Base-by-base conservation (phyloP, 192 early-diverging fungal genomes). In the Backusella tarrabulga region DNA sequence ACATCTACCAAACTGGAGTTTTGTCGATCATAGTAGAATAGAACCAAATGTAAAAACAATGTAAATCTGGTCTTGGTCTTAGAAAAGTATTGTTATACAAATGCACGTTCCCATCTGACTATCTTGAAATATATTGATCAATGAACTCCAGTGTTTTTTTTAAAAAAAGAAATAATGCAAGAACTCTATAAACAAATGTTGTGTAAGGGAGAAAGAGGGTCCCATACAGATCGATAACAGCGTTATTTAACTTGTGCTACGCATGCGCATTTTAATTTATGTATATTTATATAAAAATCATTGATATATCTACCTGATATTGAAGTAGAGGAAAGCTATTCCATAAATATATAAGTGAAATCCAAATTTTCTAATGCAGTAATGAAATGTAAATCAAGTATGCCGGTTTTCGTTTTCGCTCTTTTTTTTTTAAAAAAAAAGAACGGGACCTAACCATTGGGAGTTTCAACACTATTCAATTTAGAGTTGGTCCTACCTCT, bases 391-490 rank as follows among this genome's bases (percentile, higher is more conserved):
- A 54, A 54, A 54, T n/a, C 14, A 21, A 21, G 50, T n/a, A n/a
- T 54, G n/a, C n/a, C 6, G 1, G 5, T 52, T 19, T 52, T n/a
- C 19, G 3, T n/a, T 54, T 54, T 54, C 50, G 6, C 21, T 54
- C 8, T 17, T 8, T 19, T 54, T 54, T 52, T n/a, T 17, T 52
- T 21, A 23, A 21, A 56, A 56, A 56, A 56, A 56, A 56, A 23
- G n/a, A 21, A 6, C 23, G 56, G 23, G 56, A 3, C 56, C 56
- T 63, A 63, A 29, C 56, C 56, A 12, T 63, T 63, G 56, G 56
- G 56, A 63, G 56, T 63, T 63, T 63, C 56, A 63, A 63, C 56
- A 29, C n/a, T 63, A 63, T 63, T 29, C 21, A 63, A 63, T 63
- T 63, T 63, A 26, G 26, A 14, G 56, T 26, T 63, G 21, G 56